Conservation (phyloP, 1,284 basidiomycete species). For the Ustanciosporium gigantosporum region DNA sequence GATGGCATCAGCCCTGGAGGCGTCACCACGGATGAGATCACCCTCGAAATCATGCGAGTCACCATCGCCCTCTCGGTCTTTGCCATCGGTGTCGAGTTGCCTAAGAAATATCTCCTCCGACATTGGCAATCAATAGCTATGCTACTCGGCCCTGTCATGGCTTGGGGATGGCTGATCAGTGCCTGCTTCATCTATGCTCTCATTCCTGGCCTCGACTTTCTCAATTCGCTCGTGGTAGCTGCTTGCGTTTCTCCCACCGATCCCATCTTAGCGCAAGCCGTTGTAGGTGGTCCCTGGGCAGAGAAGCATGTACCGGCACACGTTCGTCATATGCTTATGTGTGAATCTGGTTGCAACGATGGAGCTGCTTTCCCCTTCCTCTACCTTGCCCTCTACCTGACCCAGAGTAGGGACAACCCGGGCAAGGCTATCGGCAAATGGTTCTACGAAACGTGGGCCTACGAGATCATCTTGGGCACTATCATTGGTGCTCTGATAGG, state of each 20-base stretch:
- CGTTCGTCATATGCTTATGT: conserved; percentile 85
- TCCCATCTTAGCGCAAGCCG: conserved; percentile 68
- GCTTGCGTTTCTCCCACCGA: conserved; percentile 96
- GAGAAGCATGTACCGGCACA: conserved; percentile 98
- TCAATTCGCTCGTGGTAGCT: conserved; percentile 66
- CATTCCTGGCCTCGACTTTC: conserved; percentile 45
- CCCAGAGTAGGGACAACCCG: conserved; percentile 71
- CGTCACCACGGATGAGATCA: conserved; percentile 70
- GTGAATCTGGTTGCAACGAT: conserved; percentile 83
- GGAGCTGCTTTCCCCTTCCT: conserved; percentile 86
- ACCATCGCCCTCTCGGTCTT: conserved; percentile 97
- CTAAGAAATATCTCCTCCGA: conserved; percentile 72
- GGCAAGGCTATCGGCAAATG: conserved; percentile 65
- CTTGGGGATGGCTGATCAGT: conserved; percentile 80
- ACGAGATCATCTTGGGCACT: conserved; percentile 80
- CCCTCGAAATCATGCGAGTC: conserved; percentile 83
- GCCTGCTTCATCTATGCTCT: conserved; percentile 64
- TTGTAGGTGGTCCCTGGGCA: conserved; percentile 96
- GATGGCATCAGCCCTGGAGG: conserved; percentile 65
- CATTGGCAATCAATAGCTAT: conserved; percentile 90
- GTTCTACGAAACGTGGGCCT: conserved; percentile 64
- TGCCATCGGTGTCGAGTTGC: conserved; percentile 80
- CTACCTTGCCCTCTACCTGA: conserved; percentile 87
- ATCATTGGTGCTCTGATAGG: conserved; percentile 80
- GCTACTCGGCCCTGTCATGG: conserved; percentile 85